Evolutionary conservation across 441 rosid species (phyloP), one percentile per base, ranked within the genome.

Genomic region (Omphalea diandra): DNA sequence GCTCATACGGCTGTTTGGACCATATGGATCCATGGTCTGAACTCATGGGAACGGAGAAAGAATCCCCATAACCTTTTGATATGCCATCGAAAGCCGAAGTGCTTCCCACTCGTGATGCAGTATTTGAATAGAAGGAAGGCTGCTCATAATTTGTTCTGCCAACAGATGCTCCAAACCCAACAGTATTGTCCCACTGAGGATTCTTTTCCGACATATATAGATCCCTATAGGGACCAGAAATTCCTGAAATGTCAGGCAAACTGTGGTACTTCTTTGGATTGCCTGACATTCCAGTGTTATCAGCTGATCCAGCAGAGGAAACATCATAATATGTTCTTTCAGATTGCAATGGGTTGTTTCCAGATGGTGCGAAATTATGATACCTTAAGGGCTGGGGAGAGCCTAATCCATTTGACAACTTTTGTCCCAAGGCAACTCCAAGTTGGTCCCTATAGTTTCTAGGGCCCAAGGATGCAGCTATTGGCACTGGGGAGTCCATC

Each of bases 1-100:
- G 98, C 88, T 96, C 99, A 77, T 83, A 87, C 41, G 97, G 99
- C 77, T 96, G 98, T 79, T 86, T 85, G 26, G 96, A 91, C 99
- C 99, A 96, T 53, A 93, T 88, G 7, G 99, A 96, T 70, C 91
- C 86, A 18, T 84, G 73, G 65, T 79, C 82, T 2, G 90, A 38
- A 68, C 76, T 79, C 59, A 79, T 70, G 53, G 79, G 77, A 59
- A 67, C 17, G 4, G 85, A 59, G 71, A 82, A 80, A 24, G 83
- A 57, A 78, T 79, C 90, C 71, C 83, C 80, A 76, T 85, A 87
- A 32, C 81, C 81, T 76, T 78, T 86, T 12, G 87, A 80, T 36
- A 77, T 64, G 50, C 80, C 83, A 64, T 86, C 86, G 75, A 75
- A 88, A 72, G 67, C 76, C 69, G 83, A 76, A 15, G 87, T 75